phyloP scores from a whole-genome alignment of 2,329 filamentous ascomycete genomes.

The Calonectria ilicicola region DNA sequence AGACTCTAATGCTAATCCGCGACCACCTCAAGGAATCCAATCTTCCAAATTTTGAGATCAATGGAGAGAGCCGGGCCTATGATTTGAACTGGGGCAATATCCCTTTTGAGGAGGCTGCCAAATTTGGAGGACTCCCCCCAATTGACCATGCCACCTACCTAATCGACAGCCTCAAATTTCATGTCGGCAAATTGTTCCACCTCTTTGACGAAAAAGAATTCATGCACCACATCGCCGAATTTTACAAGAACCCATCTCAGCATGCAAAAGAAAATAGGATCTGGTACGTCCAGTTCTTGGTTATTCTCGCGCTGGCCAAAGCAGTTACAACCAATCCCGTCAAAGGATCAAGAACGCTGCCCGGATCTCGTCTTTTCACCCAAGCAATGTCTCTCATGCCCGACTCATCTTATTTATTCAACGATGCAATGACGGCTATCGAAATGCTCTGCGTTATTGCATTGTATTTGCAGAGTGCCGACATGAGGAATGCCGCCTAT shows the following conservation, averaged over 20 bases:
- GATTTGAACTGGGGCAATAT: slow-evolving; percentile 13
- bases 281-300: slow-evolving; percentile 22
- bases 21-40: slow-evolving; percentile 15
- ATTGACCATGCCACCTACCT: slow-evolving; percentile 17
- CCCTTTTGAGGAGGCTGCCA: background rate
- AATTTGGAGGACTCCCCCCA: slow-evolving; percentile 7
- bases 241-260: slow-evolving; percentile 9
- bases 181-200: slow-evolving; percentile 17
- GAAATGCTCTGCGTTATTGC: slow-evolving; percentile 20
- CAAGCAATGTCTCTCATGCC: slow-evolving; percentile 25
- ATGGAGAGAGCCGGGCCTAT: slow-evolving; percentile 21
- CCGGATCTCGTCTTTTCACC: slow-evolving; percentile 13
- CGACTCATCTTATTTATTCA: slow-evolving; percentile 21
- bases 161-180: slow-evolving; percentile 21
- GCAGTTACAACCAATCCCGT: slow-evolving; percentile 13
- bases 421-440: slow-evolving; percentile 20
- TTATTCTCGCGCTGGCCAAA: slow-evolving; percentile 12
- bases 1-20: slow-evolving; percentile 13
- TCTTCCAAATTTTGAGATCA: slow-evolving; percentile 16
- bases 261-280: slow-evolving; percentile 5
- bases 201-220: slow-evolving; percentile 17
- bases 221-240: background rate
- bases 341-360: slow-evolving; percentile 10
- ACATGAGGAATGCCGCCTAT: slow-evolving; percentile 22
- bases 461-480: slow-evolving; percentile 20